Conservation (phyloP, 148 eudicot genomes). For the Vaccinium macrocarpon region DNA sequence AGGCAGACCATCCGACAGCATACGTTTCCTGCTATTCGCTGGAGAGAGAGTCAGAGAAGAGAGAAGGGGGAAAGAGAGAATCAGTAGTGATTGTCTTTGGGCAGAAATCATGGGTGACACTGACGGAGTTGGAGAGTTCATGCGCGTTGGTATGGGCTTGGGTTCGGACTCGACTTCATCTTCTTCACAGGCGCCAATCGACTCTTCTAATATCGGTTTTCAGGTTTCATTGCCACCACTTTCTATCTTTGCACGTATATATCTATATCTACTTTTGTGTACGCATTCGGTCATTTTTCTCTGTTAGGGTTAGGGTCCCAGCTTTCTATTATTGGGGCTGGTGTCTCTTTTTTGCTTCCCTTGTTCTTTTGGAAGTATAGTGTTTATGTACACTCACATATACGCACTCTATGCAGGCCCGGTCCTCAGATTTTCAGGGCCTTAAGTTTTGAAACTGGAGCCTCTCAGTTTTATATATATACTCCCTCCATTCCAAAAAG, state of each 20-base stretch:
- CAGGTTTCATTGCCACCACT: background rate
- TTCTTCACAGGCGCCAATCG: slow-evolving; percentile 10
- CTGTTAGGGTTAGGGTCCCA: background rate
- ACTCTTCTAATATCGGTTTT: slow-evolving; percentile 7
- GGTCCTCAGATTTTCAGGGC: too few species aligned
- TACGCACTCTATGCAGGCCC: too few species aligned
- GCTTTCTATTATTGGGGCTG: background rate
- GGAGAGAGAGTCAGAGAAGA: too few species aligned
- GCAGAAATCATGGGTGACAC: background rate
- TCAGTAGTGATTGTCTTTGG: background rate
- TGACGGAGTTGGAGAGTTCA: background rate
- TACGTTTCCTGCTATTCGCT: too few species aligned
- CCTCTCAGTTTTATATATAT: too few species aligned
- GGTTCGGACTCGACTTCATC: background rate
- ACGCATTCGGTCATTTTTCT: background rate
- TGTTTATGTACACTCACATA: background rate
- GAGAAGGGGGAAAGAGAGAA: background rate
- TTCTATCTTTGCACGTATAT: background rate
- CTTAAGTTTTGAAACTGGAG: too few species aligned
- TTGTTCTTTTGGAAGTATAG: background rate
- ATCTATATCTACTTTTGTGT: background rate
- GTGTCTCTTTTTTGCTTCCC: background rate
- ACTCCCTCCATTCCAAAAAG: too few species aligned
- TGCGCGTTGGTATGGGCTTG: background rate
- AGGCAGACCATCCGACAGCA: background rate